A percentile compares a stretch with the other conserved stretches of the same genome.
These are phyloP conservation scores for Polygonum aviculare DNA, from an alignment of 148 eudicot genomes.

Conservation along the genomic window DNA sequence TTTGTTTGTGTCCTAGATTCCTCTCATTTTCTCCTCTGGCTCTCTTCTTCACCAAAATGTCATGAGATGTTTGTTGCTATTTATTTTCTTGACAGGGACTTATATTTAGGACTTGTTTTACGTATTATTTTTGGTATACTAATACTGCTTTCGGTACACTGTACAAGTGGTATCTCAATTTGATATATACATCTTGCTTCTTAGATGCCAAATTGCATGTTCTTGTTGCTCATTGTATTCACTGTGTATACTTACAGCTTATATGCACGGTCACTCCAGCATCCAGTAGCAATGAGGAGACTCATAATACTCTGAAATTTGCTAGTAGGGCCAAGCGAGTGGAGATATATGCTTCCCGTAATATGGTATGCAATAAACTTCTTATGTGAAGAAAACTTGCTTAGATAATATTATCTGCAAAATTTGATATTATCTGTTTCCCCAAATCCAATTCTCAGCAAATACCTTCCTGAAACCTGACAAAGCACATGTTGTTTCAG, in stretches of 20 bases:
- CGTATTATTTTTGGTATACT: neutral
- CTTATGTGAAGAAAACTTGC: neutral
- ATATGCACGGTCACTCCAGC: slow-evolving; percentile 85
- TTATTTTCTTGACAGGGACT: neutral
- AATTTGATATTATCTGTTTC: neutral
- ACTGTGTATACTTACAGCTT: slow-evolving; percentile 35
- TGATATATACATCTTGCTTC: neutral
- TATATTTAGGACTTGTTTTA: neutral
- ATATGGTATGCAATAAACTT: slow-evolving; percentile 35
- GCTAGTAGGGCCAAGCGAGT: slow-evolving; percentile 72
- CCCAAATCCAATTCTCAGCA: neutral
- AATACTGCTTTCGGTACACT: neutral
- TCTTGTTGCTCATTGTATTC: neutral
- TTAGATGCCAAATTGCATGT: slow-evolving; percentile 6
- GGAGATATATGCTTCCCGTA: slow-evolving; percentile 66
- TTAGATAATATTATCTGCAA: neutral
- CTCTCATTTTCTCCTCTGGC: neutral
- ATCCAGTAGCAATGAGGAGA: slow-evolving; percentile 70
- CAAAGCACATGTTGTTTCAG: slow-evolving; percentile 17
- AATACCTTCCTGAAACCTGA: neutral
- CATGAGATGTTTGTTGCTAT: neutral
- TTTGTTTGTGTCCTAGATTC: neutral
- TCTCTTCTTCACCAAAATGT: neutral
- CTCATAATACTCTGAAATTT: slow-evolving; percentile 77
- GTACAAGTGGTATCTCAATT: neutral